Evolutionary conservation across 202 grass and related monocot species (phyloP), one percentile per base, ranked within the genome.

Genomic region (Panicum virgatum): DNA sequence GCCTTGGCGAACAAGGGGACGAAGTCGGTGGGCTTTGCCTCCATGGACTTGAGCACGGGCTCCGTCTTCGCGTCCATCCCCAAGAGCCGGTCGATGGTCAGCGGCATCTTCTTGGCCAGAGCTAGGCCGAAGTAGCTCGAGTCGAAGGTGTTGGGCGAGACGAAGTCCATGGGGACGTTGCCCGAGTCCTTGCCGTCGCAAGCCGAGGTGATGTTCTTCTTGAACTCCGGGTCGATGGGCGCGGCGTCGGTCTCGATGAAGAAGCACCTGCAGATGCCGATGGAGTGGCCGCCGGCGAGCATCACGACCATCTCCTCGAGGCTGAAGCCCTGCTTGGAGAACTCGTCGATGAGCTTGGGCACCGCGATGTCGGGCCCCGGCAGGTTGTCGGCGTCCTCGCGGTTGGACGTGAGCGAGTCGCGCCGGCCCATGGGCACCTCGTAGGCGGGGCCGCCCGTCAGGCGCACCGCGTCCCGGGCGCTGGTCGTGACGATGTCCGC

Each of bases 231-330:
- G 5, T 88, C 80, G 30, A 86, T 88, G 61, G 87, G 64, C 50
- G 79, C 56, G 6, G 83, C 79, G 9, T 83, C 68, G 69, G 53
- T 12, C 65, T 75, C 81, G 84, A 97, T 88, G 75, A 88, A 80
- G 78, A 89, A 65, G 86, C 95, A 94, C 69, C 85, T 78, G 32
- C 76, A 89, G 15, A 40, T 75, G 68, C 94, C 94, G 50, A 94
- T 78, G 81, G 81, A 86, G 90, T 97, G 94, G 53, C 92, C 94
- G 16, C 92, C 94, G 29, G 73, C 88, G 45, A 79, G 20, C 48
- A 97, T 88, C 14, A 43, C 16, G n/a, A 91, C 6, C 86, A 91
- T 62, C 66, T 97, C 94, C 22, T 84, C 81, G 9, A 23, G 3
- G 12, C 4, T 71, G 59, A 97, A 91, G 7, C 86, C 85, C 36